Conservation (phyloP, 2,329 filamentous ascomycete genomes). For the Cryphonectria carpinicola region DNA sequence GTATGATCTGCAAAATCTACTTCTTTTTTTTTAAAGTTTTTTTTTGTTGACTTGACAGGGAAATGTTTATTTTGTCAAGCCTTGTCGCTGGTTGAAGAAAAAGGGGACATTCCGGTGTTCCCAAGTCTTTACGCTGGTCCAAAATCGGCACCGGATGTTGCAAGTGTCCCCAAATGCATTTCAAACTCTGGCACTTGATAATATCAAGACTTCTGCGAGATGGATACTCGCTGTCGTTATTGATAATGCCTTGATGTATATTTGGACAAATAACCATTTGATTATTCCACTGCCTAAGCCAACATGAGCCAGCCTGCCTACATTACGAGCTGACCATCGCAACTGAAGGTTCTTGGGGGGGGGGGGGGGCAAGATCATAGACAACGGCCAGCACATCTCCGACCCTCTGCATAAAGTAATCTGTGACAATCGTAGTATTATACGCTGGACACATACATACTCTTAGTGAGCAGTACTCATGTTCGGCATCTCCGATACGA, state of each 20-base stretch:
- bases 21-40: not conserved
- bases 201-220: not conserved
- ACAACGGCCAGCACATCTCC: not conserved
- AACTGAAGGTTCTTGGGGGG: too few relatives aligned
- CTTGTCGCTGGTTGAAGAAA: too few relatives aligned
- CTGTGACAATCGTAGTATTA: not conserved
- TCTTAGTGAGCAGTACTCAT: not conserved
- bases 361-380: not conserved
- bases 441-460: not conserved
- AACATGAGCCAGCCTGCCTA: not conserved
- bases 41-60: not conserved
- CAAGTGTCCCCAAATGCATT: not conserved
- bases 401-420: not conserved
- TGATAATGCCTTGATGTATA: not conserved
- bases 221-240: not conserved
- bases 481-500: not conserved
- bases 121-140: too few relatives aligned
- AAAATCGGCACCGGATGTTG: not conserved
- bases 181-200: not conserved
- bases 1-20: not conserved
- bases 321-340: not conserved
- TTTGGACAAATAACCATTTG: not conserved
- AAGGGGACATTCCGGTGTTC: too few relatives aligned
- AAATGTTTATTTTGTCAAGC: not conserved
- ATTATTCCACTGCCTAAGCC: not conserved